A percentile compares a stretch with the other conserved stretches of the same genome.
phyloP scores from a whole-genome alignment of 108 stramenopile genomes.

The Cyclotella kingstonii region DNA sequence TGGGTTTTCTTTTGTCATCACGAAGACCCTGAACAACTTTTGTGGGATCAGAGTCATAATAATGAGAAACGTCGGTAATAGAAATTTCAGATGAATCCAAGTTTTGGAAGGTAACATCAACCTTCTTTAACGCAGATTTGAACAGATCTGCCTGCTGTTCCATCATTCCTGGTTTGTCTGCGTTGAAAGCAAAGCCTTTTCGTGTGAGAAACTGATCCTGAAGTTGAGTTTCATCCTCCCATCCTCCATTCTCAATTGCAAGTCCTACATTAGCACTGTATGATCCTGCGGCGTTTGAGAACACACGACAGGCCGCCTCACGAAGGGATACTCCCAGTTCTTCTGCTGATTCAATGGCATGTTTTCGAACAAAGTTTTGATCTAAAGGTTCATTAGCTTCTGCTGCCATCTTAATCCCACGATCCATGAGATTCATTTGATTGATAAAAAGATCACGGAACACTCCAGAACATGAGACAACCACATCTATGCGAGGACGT shows the following conservation, averaged over 20 bases:
- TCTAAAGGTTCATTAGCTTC: constrained; percentile 94
- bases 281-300: constrained; percentile 96
- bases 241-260: constrained; percentile 97
- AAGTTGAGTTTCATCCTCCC: constrained; percentile 92
- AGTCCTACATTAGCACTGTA: constrained; percentile 97
- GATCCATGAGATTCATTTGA: constrained; percentile 98
- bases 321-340: constrained; percentile 85
- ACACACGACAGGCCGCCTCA: constrained; percentile 93
- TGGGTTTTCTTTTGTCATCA: constrained; percentile 95
- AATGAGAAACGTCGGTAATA: constrained; percentile 95
- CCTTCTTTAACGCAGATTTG: constrained; percentile 90
- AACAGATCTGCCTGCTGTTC: constrained; percentile 93
- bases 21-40: constrained; percentile 96
- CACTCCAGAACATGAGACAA: constrained; percentile 96
- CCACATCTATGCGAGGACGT: constrained; percentile 94
- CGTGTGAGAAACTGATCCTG: constrained; percentile 94
- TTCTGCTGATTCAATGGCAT: constrained; percentile 89
- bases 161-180: constrained; percentile 98
- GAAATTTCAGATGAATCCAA: constrained; percentile 96
- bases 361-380: constrained; percentile 94
- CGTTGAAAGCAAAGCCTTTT: constrained; percentile 96
- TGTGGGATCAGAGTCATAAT: constrained; percentile 96
- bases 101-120: constrained; percentile 97
- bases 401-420: constrained; percentile 97
- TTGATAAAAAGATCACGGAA: constrained; percentile 99